A percentile compares a stretch with the other conserved stretches of the same genome.
These are phyloP conservation scores for Solanum lycopersicoides DNA, from an alignment of 257 asterid genomes.

Conservation along the genomic window DNA sequence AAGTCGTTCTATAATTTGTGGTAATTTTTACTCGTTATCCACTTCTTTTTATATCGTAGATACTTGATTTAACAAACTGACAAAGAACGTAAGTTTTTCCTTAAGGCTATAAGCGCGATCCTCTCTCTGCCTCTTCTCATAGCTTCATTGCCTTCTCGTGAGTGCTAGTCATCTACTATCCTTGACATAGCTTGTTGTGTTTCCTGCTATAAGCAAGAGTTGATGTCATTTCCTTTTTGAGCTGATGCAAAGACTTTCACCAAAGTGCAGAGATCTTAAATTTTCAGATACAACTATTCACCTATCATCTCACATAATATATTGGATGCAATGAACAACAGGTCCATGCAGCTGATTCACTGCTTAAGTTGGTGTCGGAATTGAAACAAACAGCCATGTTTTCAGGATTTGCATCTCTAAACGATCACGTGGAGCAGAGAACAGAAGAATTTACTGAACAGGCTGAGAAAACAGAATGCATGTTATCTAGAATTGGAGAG, in stretches of 20 bases:
- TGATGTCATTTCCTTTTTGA: background rate
- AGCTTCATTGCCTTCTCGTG: background rate
- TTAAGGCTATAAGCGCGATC: background rate
- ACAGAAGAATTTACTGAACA: conserved; percentile 53
- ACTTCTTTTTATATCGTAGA: background rate
- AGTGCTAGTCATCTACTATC: background rate
- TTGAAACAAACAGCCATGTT: conserved; percentile 83
- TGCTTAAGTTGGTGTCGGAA: conserved; percentile 91
- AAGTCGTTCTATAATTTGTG: background rate
- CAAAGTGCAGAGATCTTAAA: background rate
- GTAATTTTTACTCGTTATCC: background rate
- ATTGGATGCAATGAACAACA: conserved; percentile 16
- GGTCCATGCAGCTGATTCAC: conserved; percentile 82
- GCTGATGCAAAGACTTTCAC: background rate
- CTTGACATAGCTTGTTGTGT: background rate
- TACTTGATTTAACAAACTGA: background rate
- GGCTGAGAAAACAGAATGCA: conserved; percentile 44
- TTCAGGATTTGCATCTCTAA: conserved; percentile 82
- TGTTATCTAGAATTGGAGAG: conserved; percentile 60
- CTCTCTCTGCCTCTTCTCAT: background rate
- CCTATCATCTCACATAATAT: background rate
- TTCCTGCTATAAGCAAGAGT: background rate
- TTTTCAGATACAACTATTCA: background rate
- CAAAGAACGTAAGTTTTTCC: background rate
- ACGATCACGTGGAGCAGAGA: conserved; percentile 86